Percentiles rank a stretch among this genome's conserved stretches.
Evolutionary conservation across 2,329 filamentous ascomycete genomes (phyloP).

Genomic region (Fusarium pininemorale): DNA sequence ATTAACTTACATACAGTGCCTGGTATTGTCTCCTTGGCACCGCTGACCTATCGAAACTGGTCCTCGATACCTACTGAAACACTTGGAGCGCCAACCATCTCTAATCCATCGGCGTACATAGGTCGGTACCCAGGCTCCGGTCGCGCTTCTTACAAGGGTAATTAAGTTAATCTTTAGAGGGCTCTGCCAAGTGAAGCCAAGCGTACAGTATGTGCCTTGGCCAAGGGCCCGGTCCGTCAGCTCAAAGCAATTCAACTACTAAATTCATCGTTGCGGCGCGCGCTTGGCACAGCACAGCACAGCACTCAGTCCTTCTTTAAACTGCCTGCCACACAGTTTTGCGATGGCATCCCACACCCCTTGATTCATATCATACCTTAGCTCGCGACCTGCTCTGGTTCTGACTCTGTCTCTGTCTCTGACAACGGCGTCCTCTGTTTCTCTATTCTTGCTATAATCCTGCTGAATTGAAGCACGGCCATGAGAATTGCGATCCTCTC

Average conservation of each 20-base stretch:
- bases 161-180: conserved; percentile 12
- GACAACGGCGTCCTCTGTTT: conserved; percentile 17
- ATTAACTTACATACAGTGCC: background rate
- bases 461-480: conserved; percentile 15
- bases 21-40: background rate
- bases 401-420: conserved; percentile 4
- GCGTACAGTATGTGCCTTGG: background rate
- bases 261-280: conserved; percentile 18
- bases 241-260: conserved; percentile 15
- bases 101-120: background rate
- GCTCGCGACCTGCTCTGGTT: conserved; percentile 30
- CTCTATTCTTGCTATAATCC: background rate
- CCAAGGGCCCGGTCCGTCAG: conserved; percentile 28
- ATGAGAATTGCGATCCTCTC: conserved; percentile 24
- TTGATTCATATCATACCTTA: background rate
- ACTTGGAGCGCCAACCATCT: background rate
- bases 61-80: background rate
- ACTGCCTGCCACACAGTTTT: conserved; percentile 31
- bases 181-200: conserved; percentile 32
- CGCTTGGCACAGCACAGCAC: conserved; percentile 21
- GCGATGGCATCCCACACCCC: conserved; percentile 39
- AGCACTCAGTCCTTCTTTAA: conserved; percentile 24
- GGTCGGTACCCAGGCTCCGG: conserved; percentile 22
- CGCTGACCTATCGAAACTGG: background rate
- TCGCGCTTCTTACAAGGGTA: conserved; percentile 30